Percentiles rank a stretch among this genome's conserved stretches.
These are phyloP conservation scores for Leptographium wingfieldii DNA, from an alignment of 2,329 filamentous ascomycete species.

Conservation along the genomic window DNA sequence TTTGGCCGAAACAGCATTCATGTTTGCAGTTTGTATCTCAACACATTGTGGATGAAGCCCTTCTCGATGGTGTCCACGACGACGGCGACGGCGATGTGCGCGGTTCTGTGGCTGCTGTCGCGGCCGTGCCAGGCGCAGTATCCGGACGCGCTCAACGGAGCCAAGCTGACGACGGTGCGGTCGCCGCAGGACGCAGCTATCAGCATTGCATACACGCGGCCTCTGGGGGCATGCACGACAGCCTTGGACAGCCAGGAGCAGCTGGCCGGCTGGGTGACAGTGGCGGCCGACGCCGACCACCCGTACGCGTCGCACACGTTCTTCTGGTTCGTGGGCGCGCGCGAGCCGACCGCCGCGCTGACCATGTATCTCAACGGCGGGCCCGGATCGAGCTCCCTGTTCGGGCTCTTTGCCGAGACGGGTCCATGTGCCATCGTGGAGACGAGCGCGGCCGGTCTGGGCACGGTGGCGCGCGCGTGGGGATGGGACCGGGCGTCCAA, in stretches of 20 bases:
- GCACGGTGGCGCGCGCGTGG: conserved; percentile 46
- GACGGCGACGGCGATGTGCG: background rate
- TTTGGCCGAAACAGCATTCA: no score
- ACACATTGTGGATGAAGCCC: no score
- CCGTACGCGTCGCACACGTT: conserved; percentile 36
- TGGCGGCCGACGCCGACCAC: conserved; percentile 32
- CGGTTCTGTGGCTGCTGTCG: background rate
- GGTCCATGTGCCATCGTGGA: conserved; percentile 42
- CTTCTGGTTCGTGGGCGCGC: conserved; percentile 37
- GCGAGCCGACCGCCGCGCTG: conserved; percentile 27
- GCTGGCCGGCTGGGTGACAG: conserved; percentile 55
- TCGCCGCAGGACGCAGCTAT: conserved; percentile 52
- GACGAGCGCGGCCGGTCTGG: conserved; percentile 32
- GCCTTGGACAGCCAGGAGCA: conserved; percentile 53
- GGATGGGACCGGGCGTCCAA: conserved; percentile 49
- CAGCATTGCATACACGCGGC: conserved; percentile 54
- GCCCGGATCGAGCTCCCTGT: conserved; percentile 51
- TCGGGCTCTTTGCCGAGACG: conserved; percentile 49
- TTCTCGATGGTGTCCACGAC: background rate
- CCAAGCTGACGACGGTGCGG: conserved; percentile 40
- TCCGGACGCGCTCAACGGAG: conserved; percentile 9
- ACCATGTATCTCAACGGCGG: conserved; percentile 57
- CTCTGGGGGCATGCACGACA: conserved; percentile 49
- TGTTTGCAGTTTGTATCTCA: no score
- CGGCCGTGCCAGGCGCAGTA: conserved; percentile 19